Conservation (phyloP, 164 flowering plant genomes). For the Amborella trichopoda region DNA sequence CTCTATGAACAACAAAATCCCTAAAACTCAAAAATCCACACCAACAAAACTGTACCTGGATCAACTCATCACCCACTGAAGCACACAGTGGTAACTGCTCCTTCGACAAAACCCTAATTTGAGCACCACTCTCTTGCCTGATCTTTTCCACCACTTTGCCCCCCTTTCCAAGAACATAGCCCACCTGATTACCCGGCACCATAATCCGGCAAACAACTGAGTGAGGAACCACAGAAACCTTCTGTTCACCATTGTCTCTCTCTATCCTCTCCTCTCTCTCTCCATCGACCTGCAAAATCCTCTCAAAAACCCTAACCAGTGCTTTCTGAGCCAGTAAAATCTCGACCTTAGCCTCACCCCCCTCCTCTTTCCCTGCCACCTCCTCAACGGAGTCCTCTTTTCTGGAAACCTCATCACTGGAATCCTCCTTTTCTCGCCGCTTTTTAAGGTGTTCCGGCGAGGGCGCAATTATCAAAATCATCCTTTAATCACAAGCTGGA, state of each 20-base stretch:
- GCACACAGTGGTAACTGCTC: slow-evolving; percentile 27
- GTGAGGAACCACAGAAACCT: slow-evolving; percentile 8
- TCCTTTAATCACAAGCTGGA: slow-evolving; percentile 22
- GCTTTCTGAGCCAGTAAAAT: slow-evolving; percentile 19
- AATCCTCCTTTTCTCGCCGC: too few relatives aligned
- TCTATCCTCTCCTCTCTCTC: slow-evolving; percentile 23
- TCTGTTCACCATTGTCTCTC: slow-evolving; percentile 16
- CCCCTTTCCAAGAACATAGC: slow-evolving; percentile 28
- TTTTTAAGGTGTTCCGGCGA: slow-evolving; percentile 18
- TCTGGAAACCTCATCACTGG: too few relatives aligned
- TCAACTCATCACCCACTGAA: slow-evolving; percentile 26
- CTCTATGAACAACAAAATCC: too few relatives aligned
- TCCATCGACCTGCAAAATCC: slow-evolving; percentile 17
- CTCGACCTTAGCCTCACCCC: slow-evolving; percentile 3
- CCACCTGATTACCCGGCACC: slow-evolving; percentile 21
- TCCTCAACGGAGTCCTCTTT: too few relatives aligned
- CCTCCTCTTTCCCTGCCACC: too few relatives aligned
- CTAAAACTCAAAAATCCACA: too few relatives aligned
- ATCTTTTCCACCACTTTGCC: slow-evolving; percentile 28
- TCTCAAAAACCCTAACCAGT: slow-evolving; percentile 20
- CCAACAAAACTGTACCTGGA: slow-evolving; percentile 33
- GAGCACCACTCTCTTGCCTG: slow-evolving; percentile 24
- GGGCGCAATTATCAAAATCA: slow-evolving; percentile 18
- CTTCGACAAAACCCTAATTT: slow-evolving; percentile 18
- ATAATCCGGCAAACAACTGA: slow-evolving; percentile 26